A percentile compares a stretch with the other conserved stretches of the same genome.
phyloP scores from a whole-genome alignment of 306 rosid genomes.

The Fragaria iinumae region DNA sequence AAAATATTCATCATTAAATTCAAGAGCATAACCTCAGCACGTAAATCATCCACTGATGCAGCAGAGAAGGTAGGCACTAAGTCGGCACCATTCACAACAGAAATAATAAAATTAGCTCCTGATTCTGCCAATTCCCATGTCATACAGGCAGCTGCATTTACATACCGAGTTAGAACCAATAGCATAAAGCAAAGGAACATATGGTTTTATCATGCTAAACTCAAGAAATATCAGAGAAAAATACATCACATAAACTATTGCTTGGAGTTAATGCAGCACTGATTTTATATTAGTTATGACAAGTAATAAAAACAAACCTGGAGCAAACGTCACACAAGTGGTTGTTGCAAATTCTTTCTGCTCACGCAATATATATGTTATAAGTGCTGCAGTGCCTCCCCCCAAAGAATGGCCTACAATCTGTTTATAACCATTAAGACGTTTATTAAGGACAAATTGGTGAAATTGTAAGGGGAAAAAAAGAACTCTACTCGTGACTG shows the following conservation, averaged over 20 bases:
- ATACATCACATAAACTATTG: conserved; percentile 17
- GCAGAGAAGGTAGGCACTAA: conserved; percentile 96
- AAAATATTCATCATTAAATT: not conserved
- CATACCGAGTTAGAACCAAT: conserved; percentile 30
- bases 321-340: conserved; percentile 86
- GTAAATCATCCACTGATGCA: conserved; percentile 92
- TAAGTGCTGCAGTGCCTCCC: conserved; percentile 96
- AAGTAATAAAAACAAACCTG: conserved; percentile 50
- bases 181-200: conserved; percentile 12
- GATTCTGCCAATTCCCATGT: conserved; percentile 99
- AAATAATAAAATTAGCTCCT: conserved; percentile 66
- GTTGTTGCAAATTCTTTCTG: conserved; percentile 70
- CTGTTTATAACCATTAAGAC: conserved; percentile 32
- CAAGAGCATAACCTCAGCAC: conserved; percentile 67
- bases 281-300: conserved; percentile 11
- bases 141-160: conserved; percentile 91
- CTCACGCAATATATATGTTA: conserved; percentile 87
- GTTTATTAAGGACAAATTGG: not conserved
- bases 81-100: conserved; percentile 91
- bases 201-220: not conserved
- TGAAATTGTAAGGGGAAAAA: not conserved
- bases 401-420: conserved; percentile 98
- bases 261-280: not conserved
- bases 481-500: not conserved
- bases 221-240: not conserved